Evolutionary conservation across 148 eudicot species (phyloP), one percentile per base, ranked within the genome.

Genomic region (Oxyria digyna): DNA sequence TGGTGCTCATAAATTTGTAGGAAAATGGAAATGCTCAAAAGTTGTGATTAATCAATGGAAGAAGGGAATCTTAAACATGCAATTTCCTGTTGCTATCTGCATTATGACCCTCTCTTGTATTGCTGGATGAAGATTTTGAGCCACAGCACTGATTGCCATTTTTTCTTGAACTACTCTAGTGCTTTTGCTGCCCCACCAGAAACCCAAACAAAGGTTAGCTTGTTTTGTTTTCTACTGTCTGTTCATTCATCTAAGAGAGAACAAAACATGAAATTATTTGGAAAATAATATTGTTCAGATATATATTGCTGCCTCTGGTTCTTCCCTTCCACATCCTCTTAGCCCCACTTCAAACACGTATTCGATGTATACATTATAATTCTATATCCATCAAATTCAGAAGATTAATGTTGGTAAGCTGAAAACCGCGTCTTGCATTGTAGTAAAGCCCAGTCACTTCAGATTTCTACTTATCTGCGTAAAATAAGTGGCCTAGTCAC

Each of bases 141-240:
- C 78, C 81, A 76, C 78, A 77, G 8, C 55, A 75, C 41, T 62
- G 29, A 54, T 55, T 24, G 42, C 66, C 72, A 64, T 57, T 17
- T 63, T 68, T 66, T 29, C 17, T 10, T 70, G 27, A 71, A 52
- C 48, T 71, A 26, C 24, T 70, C 65, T 42, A 77, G 81, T 82
- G 86, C 83, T 80, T 73, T 75, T 73, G 40, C 70, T 75, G 67
- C 79, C 83, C 86, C 81, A 82, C 86, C 42, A 72, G 45, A 52
- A 52, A 52, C 59, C 10, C 14, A 21, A 23, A 23, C 4, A 59
- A 59, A 59, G 65, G 65, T 59, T 14, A 13, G 37, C 65, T 59
- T 17, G 65, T 59, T 59, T 52, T 59, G 65, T 59, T 59, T 59
- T 59, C 65, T 59, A 27, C 38, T 59, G 65, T 31, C 18, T 59